Evolutionary conservation across 352 stramenopile species (phyloP).

Genomic region (Phytopythium montanum): DNA sequence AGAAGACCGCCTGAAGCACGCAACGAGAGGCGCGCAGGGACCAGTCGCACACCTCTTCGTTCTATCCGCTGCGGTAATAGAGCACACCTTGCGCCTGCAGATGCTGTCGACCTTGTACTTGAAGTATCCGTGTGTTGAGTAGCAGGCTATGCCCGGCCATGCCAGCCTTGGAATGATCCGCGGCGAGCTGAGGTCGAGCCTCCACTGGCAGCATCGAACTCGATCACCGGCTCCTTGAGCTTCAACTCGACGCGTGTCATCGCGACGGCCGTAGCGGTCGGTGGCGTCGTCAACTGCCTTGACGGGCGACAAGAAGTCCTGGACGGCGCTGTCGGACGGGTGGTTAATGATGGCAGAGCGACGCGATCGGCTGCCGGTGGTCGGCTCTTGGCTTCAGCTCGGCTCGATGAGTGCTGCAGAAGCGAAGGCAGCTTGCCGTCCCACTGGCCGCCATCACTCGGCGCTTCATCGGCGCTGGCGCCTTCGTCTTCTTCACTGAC

Average conservation of each 20-base stretch:
- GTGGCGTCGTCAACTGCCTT: background rate
- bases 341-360: slow-evolving; percentile 20
- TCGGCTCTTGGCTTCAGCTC: background rate
- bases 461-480: slow-evolving; percentile 6
- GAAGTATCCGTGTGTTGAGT: background rate
- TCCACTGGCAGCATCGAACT: slow-evolving; percentile 19
- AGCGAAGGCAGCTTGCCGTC: background rate
- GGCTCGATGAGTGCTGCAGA: background rate
- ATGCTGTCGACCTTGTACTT: no score
- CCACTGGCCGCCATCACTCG: background rate
- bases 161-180: slow-evolving; percentile 14
- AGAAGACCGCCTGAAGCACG: background rate
- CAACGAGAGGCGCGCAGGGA: background rate
- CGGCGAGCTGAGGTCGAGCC: slow-evolving; percentile 12
- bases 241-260: slow-evolving; percentile 54
- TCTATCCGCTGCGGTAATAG: slow-evolving; percentile 2
- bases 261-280: slow-evolving; percentile 14
- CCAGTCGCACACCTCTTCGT: background rate
- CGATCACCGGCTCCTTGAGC: slow-evolving; percentile 50
- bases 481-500: slow-evolving; percentile 22
- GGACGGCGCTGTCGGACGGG: slow-evolving; percentile 14
- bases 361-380: slow-evolving; percentile 8
- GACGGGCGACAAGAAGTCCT: background rate
- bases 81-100: background rate
- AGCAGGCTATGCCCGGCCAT: background rate